phyloP scores from a whole-genome alignment of 306 rosid species.

The Senna siamea region DNA sequence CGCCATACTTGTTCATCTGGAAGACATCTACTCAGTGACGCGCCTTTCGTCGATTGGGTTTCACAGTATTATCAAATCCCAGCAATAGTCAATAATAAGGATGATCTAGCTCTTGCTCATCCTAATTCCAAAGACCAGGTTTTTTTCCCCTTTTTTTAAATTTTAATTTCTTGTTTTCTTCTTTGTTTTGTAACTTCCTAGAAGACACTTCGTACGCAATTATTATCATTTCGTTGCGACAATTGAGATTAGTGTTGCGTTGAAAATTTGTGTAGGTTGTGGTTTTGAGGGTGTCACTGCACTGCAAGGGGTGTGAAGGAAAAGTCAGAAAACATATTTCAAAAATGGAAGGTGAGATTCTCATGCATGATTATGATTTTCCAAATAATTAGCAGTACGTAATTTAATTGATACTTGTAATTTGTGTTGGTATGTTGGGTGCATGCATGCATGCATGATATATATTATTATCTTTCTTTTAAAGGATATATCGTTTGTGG shows the following conservation, averaged over 20 bases:
- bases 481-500: too few relatives aligned
- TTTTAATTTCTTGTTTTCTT: not conserved
- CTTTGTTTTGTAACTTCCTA: not conserved
- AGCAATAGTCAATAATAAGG: slow-evolving; percentile 25
- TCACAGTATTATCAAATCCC: slow-evolving; percentile 45
- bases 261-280: slow-evolving; percentile 57
- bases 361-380: not conserved
- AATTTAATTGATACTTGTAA: too few relatives aligned
- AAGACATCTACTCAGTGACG: slow-evolving; percentile 54
- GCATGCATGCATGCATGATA: not conserved
- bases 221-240: slow-evolving; percentile 9
- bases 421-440: too few relatives aligned
- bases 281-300: slow-evolving; percentile 76
- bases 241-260: too few relatives aligned
- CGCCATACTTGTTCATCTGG: slow-evolving; percentile 53
- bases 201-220: not conserved
- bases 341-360: slow-evolving; percentile 80
- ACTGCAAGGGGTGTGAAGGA: slow-evolving; percentile 92
- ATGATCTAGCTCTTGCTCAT: slow-evolving; percentile 22
- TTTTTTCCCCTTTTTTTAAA: too few relatives aligned
- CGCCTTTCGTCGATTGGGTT: slow-evolving; percentile 57
- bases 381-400: too few relatives aligned
- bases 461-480: too few relatives aligned
- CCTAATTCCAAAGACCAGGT: slow-evolving; percentile 67
- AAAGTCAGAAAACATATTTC: slow-evolving; percentile 80